Percentiles rank a stretch among this genome's conserved stretches.
These are phyloP conservation scores for Crithidia brevicula DNA, from an alignment of 208 protist species.

Conservation along the genomic window DNA sequence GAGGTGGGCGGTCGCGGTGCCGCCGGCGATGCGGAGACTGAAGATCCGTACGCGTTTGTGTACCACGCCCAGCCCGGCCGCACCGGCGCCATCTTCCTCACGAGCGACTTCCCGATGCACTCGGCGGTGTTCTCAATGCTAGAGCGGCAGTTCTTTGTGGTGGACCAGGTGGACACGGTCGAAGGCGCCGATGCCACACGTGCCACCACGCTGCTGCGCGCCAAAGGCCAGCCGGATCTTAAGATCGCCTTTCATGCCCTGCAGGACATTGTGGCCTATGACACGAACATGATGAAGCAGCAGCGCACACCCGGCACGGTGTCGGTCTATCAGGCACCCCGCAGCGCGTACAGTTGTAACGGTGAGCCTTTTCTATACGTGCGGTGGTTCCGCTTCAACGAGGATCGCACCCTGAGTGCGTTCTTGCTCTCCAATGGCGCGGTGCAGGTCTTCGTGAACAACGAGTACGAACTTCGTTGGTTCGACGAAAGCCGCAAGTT, in stretches of 20 bases:
- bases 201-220: constrained; percentile 53
- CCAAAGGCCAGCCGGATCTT: constrained; percentile 52
- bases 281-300: constrained; percentile 85
- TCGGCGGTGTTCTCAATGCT: constrained; percentile 83
- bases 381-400: constrained; percentile 88
- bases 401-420: constrained; percentile 61
- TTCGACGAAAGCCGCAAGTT: constrained; percentile 86
- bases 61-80: constrained; percentile 88
- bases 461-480: constrained; percentile 88
- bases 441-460: constrained; percentile 81
- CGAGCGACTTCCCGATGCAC: constrained; percentile 73
- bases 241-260: constrained; percentile 58
- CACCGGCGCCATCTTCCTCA: constrained; percentile 83
- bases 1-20: not conserved
- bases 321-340: constrained; percentile 78
- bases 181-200: constrained; percentile 56
- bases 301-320: constrained; percentile 80
- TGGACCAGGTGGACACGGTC: constrained; percentile 65
- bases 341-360: constrained; percentile 63
- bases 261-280: constrained; percentile 73
- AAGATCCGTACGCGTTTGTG: constrained; percentile 70
- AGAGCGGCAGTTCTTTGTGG: constrained; percentile 82
- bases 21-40: constrained; percentile 25
- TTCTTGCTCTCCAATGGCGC: constrained; percentile 89
- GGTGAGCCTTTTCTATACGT: constrained; percentile 84